These are phyloP conservation scores for Aureobasidium leucospermi DNA, from an alignment of 2,329 filamentous ascomycete genomes.

Conservation along the genomic window DNA sequence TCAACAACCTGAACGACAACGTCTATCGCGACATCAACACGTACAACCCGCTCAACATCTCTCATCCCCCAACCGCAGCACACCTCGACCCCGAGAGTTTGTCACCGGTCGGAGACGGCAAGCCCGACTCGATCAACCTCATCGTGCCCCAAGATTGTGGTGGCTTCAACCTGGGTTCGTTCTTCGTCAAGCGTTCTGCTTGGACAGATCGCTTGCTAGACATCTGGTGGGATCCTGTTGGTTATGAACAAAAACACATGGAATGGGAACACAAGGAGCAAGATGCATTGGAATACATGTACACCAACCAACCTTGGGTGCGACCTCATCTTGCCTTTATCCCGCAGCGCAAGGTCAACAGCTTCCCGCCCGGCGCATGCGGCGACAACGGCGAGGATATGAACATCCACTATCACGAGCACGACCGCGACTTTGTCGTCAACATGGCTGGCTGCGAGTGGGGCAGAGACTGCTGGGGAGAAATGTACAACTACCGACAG, in stretches of 20 bases:
- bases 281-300: slow-evolving; percentile 87
- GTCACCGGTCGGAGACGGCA: slow-evolving; percentile 70
- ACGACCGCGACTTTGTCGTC: slow-evolving; percentile 84
- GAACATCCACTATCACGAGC: slow-evolving; percentile 73
- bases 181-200: slow-evolving; percentile 76
- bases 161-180: slow-evolving; percentile 94
- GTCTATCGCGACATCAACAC: slow-evolving; percentile 93
- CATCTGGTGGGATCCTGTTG: slow-evolving; percentile 96
- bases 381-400: slow-evolving; percentile 67
- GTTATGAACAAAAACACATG: slow-evolving; percentile 98
- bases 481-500: slow-evolving; percentile 94
- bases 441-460: slow-evolving; percentile 99
- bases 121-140: slow-evolving; percentile 72
- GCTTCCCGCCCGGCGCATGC: slow-evolving; percentile 86
- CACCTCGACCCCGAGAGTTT: slow-evolving; percentile 71
- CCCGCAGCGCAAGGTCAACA: slow-evolving; percentile 86
- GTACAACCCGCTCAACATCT: slow-evolving; percentile 92
- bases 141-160: slow-evolving; percentile 88
- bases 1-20: slow-evolving; percentile 65
- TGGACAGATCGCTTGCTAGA: slow-evolving; percentile 92
- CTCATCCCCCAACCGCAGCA: slow-evolving; percentile 61
- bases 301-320: slow-evolving; percentile 86
- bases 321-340: slow-evolving; percentile 82
- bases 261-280: slow-evolving; percentile 99
- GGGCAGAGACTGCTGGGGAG: slow-evolving; percentile 94